Base-by-base conservation (phyloP, 306 rosid genomes). In the Astragalus glycyphyllos region DNA sequence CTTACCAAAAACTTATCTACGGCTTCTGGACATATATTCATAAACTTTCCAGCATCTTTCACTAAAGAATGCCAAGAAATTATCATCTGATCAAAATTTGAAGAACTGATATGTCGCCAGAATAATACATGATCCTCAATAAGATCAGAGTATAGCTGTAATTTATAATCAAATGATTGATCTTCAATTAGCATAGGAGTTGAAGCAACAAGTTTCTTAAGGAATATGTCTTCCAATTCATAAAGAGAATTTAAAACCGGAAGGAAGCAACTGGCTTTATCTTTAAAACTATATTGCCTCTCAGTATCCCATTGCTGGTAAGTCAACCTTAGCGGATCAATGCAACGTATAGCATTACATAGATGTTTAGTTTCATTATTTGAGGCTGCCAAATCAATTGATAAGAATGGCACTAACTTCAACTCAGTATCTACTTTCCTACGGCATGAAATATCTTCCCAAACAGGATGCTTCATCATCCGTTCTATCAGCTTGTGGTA, bases 21-120 rank as follows among this genome's bases (percentile, higher is more conserved):
- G 12, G 85, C 88, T 75, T 79, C 78, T 8, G 89, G 86, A 73
- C 86, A 87, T 75, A 81, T 65, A 58, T 72, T 74, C 75, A 58
- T 65, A 54, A 93, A 65, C 56, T 81, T 87, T 16, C 46, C 73
- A 62, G 87, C 86, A 72, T 68, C 58, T 74, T 90, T 90, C 77
- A 87, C 77, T 82, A 93, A 74, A 35, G 78, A 87, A 65, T 76
- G 93, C 87, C 87, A 84, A 61, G 86, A 81, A 73, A 93, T 80
- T 68, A 81, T 65, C 72, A 73, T 66, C 67, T 80, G 69, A 51
- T 86, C 97, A 63, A 62, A 70, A 38, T 83, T 79, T 8, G 77
- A 85, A 50, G 85, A 85, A 44, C 48, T 68, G 23, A 87, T 41
- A 48, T 81, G 53, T 47, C 60, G 76, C 97, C 97, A 90, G 67